Evolutionary conservation across 306 rosid species (phyloP).

Genomic region (Dalbergia oliveri): DNA sequence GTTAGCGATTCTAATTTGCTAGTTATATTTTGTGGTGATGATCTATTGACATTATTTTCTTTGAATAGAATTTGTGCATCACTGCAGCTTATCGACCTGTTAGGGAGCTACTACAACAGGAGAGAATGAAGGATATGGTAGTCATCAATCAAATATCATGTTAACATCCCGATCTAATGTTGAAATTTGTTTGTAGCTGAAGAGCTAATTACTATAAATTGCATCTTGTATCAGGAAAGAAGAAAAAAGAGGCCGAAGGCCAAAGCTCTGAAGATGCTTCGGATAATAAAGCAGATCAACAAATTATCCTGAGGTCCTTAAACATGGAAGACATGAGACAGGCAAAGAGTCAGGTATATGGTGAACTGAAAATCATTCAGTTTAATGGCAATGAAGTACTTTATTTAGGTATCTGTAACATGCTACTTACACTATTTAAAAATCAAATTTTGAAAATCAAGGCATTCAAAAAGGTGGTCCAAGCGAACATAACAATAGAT

Average conservation of each 20-base stretch:
- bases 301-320: too few relatives aligned
- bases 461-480: background rate
- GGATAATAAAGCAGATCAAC: too few relatives aligned
- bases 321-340: too few relatives aligned
- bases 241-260: conserved; percentile 55
- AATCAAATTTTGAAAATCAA: background rate
- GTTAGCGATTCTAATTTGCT: conserved; percentile 12
- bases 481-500: background rate
- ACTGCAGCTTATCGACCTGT: conserved; percentile 96
- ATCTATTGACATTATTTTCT: conserved; percentile 45
- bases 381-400: too few relatives aligned
- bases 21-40: background rate
- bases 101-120: conserved; percentile 86
- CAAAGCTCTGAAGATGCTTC: too few relatives aligned
- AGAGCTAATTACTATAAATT: conserved; percentile 20
- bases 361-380: too few relatives aligned
- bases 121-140: conserved; percentile 84
- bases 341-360: too few relatives aligned
- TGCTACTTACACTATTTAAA: background rate
- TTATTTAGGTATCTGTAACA: too few relatives aligned
- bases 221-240: conserved; percentile 67
- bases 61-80: conserved; percentile 83
- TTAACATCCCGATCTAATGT: background rate
- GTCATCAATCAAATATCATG: conserved; percentile 24
- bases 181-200: background rate